Evolutionary conservation across 768 basidiomycete species (phyloP).

Genomic region (Phaffia tasmanica): DNA sequence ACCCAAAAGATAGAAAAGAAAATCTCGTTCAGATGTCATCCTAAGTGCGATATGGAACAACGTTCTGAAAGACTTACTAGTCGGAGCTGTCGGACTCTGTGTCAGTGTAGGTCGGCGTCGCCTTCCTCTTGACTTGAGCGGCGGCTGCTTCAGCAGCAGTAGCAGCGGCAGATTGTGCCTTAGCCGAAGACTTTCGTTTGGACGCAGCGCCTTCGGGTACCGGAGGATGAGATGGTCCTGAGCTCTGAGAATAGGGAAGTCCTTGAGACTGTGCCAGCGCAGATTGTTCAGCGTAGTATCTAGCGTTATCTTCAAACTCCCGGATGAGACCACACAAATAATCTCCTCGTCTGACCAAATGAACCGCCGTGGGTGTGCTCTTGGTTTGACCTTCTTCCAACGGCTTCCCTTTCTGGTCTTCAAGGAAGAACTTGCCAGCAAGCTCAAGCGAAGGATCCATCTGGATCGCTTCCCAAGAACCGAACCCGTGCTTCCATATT

Average conservation of each 20-base stretch:
- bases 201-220: background rate
- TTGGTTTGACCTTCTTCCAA: conserved; percentile 36
- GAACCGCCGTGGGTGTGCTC: conserved; percentile 90
- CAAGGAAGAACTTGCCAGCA: conserved; percentile 90
- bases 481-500: conserved; percentile 85
- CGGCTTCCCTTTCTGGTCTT: conserved; percentile 81
- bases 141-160: background rate
- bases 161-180: conserved; percentile 1
- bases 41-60: background rate
- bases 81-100: conserved; percentile 73
- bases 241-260: background rate
- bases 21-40: background rate
- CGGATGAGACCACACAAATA: conserved; percentile 49
- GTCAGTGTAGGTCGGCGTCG: conserved; percentile 94
- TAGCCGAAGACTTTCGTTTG: background rate
- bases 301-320: conserved; percentile 17
- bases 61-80: conserved; percentile 49
- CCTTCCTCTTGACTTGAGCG: conserved; percentile 56
- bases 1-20: background rate
- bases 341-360: conserved; percentile 92
- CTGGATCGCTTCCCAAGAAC: conserved; percentile 85
- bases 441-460: conserved; percentile 71
- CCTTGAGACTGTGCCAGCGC: background rate
- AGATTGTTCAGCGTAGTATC: conserved; percentile 6
- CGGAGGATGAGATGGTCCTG: background rate